A percentile compares a stretch with the other conserved stretches of the same genome.
These are phyloP conservation scores for Ogataea ganodermae DNA, from an alignment of 805 yeast species.

Conservation along the genomic window DNA sequence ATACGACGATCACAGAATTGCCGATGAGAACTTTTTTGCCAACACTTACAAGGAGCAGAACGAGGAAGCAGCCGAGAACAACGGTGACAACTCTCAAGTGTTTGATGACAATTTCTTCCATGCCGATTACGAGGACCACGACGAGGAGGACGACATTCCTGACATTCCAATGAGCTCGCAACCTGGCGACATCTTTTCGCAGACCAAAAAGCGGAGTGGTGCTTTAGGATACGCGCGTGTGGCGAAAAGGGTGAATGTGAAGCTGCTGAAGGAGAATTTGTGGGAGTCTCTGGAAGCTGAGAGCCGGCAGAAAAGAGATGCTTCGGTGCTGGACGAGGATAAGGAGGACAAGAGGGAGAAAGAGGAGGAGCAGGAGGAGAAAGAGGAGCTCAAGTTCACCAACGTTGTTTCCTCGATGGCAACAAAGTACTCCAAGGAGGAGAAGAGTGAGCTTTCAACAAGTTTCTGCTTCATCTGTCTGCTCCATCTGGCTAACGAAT, in stretches of 20 bases:
- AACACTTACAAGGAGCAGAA: conserved; percentile 42
- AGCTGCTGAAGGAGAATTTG: conserved; percentile 46
- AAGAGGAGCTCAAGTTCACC: conserved; percentile 29
- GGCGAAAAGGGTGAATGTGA: conserved; percentile 51
- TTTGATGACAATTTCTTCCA: conserved; percentile 18
- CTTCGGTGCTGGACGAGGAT: conserved; percentile 31
- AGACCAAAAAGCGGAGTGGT: conserved; percentile 21
- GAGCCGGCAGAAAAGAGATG: conserved; percentile 31
- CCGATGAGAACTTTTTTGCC: conserved; percentile 56
- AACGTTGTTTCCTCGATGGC: conserved; percentile 40
- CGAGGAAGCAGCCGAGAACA: conserved; percentile 12
- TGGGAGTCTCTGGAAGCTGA: conserved; percentile 42
- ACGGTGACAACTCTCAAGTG: conserved; percentile 12
- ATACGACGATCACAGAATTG: conserved; percentile 37
- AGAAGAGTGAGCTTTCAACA: conserved; percentile 46
- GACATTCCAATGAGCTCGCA: conserved; percentile 28
- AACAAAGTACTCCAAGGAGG: conserved; percentile 39
- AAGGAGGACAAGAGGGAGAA: conserved; percentile 14
- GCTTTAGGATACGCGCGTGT: conserved; percentile 46
- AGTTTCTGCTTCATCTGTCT: conserved; percentile 53
- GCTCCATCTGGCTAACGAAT: conserved; percentile 52
- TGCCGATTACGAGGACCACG: conserved; percentile 40
- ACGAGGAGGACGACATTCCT: conserved; percentile 35
- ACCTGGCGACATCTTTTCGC: conserved; percentile 19
- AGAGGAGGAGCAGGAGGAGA: conserved; percentile 8